A percentile compares a stretch with the other conserved stretches of the same genome.
Conservation (phyloP, 129 eudicot genomes). For the Calendula officinalis region DNA sequence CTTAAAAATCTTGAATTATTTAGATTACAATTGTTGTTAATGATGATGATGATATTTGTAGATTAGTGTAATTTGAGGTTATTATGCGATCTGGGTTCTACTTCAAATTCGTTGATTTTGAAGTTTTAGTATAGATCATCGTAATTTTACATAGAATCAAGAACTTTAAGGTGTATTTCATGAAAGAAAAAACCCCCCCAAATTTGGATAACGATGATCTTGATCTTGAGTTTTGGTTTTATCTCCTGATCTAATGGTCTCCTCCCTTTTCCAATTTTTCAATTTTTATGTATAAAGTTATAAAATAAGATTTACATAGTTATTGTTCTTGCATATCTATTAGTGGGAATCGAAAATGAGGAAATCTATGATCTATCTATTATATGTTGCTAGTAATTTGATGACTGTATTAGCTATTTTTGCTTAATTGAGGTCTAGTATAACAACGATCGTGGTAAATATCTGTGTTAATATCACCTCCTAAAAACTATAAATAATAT, state of each 20-base stretch:
- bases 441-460: too few species aligned
- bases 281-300: conserved; percentile 10
- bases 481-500: too few species aligned
- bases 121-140: conserved; percentile 27
- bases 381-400: too few species aligned
- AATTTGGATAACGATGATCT: conserved; percentile 29
- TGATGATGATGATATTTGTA: conserved; percentile 23
- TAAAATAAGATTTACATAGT: neutral
- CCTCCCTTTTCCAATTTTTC: conserved; percentile 10
- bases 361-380: too few species aligned
- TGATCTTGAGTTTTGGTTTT: conserved; percentile 29
- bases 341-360: too few species aligned
- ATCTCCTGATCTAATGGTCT: conserved; percentile 23
- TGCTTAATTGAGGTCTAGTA: too few species aligned
- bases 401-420: too few species aligned
- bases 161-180: conserved; percentile 27
- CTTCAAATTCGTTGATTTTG: conserved; percentile 18
- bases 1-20: conserved; percentile 31
- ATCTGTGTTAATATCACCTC: too few species aligned
- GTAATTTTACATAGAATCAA: conserved; percentile 28
- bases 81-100: conserved; percentile 20
- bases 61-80: conserved; percentile 40
- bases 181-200: conserved; percentile 20
- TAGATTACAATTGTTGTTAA: conserved; percentile 21
- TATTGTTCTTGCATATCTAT: conserved; percentile 12